Conservation (phyloP, 192 early-diverging fungal genomes). For the Kickxella alabastrina region DNA sequence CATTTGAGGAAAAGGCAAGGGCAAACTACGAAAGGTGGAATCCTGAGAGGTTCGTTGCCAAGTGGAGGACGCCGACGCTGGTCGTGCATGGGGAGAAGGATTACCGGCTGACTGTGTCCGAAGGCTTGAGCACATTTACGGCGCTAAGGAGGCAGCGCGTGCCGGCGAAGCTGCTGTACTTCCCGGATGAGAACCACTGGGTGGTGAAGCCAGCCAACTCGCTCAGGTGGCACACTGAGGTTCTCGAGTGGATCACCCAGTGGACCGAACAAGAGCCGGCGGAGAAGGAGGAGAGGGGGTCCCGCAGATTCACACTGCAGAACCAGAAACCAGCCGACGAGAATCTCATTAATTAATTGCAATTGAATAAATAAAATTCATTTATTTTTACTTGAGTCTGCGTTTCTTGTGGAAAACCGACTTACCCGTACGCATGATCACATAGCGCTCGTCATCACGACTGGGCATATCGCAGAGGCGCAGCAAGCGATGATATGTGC, state of each 20-base stretch:
- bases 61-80: conserved; percentile 76
- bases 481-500: conserved; percentile 24
- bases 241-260: conserved; percentile 58
- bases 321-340: too few relatives aligned
- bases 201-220: conserved; percentile 75
- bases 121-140: conserved; percentile 72
- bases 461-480: conserved; percentile 24
- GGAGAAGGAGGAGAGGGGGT: neutral
- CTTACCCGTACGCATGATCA: too few relatives aligned
- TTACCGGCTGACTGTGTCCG: conserved; percentile 64
- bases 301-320: neutral
- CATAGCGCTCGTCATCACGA: too few relatives aligned
- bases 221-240: conserved; percentile 69
- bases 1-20: conserved; percentile 55
- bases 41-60: conserved; percentile 64
- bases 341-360: too few relatives aligned
- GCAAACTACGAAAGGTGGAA: conserved; percentile 65
- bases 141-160: conserved; percentile 70
- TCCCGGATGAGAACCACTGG: conserved; percentile 77
- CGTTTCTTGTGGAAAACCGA: too few relatives aligned
- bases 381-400: too few relatives aligned
- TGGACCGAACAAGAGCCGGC: conserved; percentile 16
- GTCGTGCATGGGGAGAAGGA: conserved; percentile 72
- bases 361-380: too few relatives aligned
- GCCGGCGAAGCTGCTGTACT: conserved; percentile 66